Conservation (phyloP, 495 filamentous ascomycete genomes). For the Neurospora terricola region DNA sequence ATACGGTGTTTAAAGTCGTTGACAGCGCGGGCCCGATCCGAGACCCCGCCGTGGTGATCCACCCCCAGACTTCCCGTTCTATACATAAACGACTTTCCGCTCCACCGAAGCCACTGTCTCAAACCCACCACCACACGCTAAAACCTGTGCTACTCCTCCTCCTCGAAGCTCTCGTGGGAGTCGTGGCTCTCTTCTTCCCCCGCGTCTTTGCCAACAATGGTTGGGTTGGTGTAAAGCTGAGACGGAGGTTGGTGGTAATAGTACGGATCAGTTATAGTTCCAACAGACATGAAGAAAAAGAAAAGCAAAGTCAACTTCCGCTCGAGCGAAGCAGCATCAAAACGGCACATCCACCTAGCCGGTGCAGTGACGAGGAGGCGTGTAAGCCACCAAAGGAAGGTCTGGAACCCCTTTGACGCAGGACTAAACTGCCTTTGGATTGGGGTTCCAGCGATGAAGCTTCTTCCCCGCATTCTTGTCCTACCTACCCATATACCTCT, state of each 20-base stretch:
- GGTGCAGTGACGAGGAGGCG: not conserved
- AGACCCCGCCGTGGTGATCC: not conserved
- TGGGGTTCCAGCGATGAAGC: not conserved
- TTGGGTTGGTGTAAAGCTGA: not conserved
- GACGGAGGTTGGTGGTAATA: not conserved
- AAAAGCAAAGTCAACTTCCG: not conserved
- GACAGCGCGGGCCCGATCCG: not conserved
- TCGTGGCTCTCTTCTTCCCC: not conserved
- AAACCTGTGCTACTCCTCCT: not conserved
- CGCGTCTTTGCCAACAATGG: not conserved
- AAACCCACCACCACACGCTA: not conserved
- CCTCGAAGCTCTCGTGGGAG: not conserved
- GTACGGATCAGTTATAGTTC: not conserved
- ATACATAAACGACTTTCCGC: not conserved
- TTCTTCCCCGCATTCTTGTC: not conserved
- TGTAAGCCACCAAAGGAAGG: not conserved
- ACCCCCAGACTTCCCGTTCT: not conserved
- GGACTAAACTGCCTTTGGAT: not conserved
- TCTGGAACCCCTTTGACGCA: not conserved
- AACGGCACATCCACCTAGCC: not conserved
- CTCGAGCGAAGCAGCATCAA: constrained; percentile 6
- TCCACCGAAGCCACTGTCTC: not conserved
- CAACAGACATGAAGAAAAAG: not conserved
- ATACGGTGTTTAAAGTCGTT: not conserved
- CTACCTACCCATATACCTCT: not conserved